Percentiles rank a stretch among this genome's conserved stretches.
These are phyloP conservation scores for Colletotrichum lentis DNA, from an alignment of 2,329 filamentous ascomycete genomes.

Conservation along the genomic window DNA sequence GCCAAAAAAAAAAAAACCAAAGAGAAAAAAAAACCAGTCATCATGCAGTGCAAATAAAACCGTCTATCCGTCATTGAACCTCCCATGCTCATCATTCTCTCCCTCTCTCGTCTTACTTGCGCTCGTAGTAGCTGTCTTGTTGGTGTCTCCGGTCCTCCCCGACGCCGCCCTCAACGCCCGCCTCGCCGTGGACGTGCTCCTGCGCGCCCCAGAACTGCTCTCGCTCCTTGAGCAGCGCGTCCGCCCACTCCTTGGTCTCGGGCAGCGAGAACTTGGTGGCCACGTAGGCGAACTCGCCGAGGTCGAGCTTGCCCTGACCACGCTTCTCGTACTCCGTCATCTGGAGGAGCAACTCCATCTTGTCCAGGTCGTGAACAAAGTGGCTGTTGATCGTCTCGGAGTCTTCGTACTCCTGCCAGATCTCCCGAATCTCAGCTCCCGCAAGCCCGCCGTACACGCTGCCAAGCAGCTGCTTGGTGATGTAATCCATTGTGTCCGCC, in stretches of 20 bases:
- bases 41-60: background rate
- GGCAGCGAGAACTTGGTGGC: conserved; percentile 74
- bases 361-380: conserved; percentile 97
- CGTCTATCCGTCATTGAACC: background rate
- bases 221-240: conserved; percentile 78
- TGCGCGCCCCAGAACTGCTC: conserved; percentile 73
- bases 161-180: conserved; percentile 51
- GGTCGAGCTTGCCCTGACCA: conserved; percentile 70
- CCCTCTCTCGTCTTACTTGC: conserved; percentile 11
- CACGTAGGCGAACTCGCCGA: conserved; percentile 88
- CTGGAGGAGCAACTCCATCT: conserved; percentile 92
- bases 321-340: conserved; percentile 95
- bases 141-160: conserved; percentile 48
- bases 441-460: conserved; percentile 74
- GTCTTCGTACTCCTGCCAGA: conserved; percentile 98
- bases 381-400: conserved; percentile 81
- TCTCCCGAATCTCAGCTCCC: conserved; percentile 74
- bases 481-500: conserved; percentile 89
- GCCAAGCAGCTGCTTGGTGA: conserved; percentile 76
- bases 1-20: background rate
- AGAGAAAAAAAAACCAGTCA: background rate
- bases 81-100: background rate
- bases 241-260: conserved; percentile 83
- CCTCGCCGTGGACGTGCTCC: conserved; percentile 57
- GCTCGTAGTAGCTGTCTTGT: conserved; percentile 61